phyloP scores from a whole-genome alignment of 2,329 filamentous ascomycete genomes.

The Diplodia sapinea region DNA sequence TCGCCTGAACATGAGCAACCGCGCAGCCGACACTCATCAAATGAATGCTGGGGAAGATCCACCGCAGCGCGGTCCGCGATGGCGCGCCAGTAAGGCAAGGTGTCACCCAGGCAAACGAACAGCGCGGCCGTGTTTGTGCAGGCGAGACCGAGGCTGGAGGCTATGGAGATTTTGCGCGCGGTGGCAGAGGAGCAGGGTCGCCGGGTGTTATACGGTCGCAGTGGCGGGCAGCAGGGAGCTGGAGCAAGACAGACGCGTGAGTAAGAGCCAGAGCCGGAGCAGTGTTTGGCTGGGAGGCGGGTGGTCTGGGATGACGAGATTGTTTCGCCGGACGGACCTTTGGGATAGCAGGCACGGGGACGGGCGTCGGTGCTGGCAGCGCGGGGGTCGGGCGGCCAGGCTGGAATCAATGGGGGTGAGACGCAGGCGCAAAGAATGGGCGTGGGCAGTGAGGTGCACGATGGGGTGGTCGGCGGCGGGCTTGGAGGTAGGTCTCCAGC shows the following conservation, averaged over 20 bases:
- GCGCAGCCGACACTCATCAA: constrained; percentile 32
- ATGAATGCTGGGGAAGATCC: constrained; percentile 23
- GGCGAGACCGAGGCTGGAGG: constrained; percentile 22
- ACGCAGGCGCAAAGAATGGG: constrained; percentile 31
- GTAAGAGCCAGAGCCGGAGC: constrained; percentile 19
- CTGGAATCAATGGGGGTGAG: constrained; percentile 25
- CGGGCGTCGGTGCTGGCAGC: constrained; percentile 16
- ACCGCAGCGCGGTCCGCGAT: constrained; percentile 28
- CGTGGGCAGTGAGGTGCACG: constrained; percentile 20
- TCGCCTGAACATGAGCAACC: constrained; percentile 54
- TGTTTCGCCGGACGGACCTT: constrained; percentile 31
- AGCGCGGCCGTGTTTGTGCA: constrained; percentile 12
- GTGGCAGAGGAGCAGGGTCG: neutral
- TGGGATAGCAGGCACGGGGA: neutral
- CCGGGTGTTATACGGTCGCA: constrained; percentile 1
- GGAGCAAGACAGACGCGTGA: constrained; percentile 21
- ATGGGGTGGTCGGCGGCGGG: constrained; percentile 21
- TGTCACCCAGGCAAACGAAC: constrained; percentile 21
- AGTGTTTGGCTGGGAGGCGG: constrained; percentile 27
- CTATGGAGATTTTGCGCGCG: constrained; percentile 10
- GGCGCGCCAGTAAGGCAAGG: constrained; percentile 16
- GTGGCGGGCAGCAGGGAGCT: neutral
- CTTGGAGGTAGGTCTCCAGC: constrained; percentile 24
- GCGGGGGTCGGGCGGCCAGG: constrained; percentile 22
- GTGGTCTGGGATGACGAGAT: constrained; percentile 30